Percentiles rank a stretch among this genome's conserved stretches.
Conservation (phyloP, 352 stramenopile species). For the Thalassiosira exigua region DNA sequence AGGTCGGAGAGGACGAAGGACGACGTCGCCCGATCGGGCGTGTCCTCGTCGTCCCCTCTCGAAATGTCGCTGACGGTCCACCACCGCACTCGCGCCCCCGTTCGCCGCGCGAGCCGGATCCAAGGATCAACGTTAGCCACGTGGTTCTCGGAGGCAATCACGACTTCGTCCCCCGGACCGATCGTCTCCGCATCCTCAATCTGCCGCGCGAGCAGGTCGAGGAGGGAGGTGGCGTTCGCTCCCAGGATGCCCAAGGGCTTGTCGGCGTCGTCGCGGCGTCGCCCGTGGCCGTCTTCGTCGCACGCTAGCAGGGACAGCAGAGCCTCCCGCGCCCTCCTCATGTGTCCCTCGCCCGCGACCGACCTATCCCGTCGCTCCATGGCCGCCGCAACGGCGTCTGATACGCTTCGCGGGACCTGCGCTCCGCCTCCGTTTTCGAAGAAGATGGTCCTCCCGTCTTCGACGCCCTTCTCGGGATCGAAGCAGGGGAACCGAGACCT, state of each 20-base stretch:
- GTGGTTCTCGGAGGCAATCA: conserved; percentile 81
- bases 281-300: no score
- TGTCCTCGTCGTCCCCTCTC: not conserved
- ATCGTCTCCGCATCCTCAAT: conserved; percentile 46
- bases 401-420: conserved; percentile 70
- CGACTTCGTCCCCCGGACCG: conserved; percentile 63
- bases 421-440: conserved; percentile 81
- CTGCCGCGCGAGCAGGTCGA: conserved; percentile 56
- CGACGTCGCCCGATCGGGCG: conserved; percentile 2
- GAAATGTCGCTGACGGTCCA: conserved; percentile 47
- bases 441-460: conserved; percentile 53
- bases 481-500: conserved; percentile 78
- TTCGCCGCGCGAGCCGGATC: conserved; percentile 49
- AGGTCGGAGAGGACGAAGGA: conserved; percentile 56
- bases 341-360: conserved; percentile 46
- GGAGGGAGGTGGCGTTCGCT: conserved; percentile 70
- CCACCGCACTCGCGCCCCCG: conserved; percentile 63
- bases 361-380: conserved; percentile 64
- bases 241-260: no score
- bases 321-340: conserved; percentile 49
- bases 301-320: conserved; percentile 58
- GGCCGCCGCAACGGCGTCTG: conserved; percentile 49
- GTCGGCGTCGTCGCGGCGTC: conserved; percentile 33
- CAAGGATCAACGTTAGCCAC: conserved; percentile 76
- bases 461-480: conserved; percentile 4